Percentiles rank a stretch among this genome's conserved stretches.
Conservation (phyloP, 108 stramenopile species). For the Conticribra guillardii region DNA sequence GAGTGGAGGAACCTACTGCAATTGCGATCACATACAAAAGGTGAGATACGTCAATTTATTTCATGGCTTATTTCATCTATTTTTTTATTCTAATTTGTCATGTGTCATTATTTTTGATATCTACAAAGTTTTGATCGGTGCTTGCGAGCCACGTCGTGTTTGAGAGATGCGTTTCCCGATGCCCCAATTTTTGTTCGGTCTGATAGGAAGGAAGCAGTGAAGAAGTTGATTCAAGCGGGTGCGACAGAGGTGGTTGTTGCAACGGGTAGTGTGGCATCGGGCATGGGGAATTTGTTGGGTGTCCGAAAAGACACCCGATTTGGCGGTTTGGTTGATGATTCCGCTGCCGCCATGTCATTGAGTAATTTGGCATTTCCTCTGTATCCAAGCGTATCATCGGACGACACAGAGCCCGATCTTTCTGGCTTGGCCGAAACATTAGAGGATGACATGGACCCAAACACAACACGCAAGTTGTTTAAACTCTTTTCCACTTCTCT, state of each 20-base stretch:
- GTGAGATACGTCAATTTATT: no score
- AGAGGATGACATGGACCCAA: slow-evolving; percentile 39
- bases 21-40: slow-evolving; percentile 66
- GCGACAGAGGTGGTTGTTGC: slow-evolving; percentile 68
- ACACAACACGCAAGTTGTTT: slow-evolving; percentile 44
- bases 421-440: slow-evolving; percentile 37
- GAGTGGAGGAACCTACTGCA: slow-evolving; percentile 65
- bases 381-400: slow-evolving; percentile 28
- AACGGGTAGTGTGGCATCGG: slow-evolving; percentile 44
- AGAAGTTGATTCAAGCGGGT: slow-evolving; percentile 63
- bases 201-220: slow-evolving; percentile 24
- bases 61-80: no score
- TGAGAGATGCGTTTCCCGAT: slow-evolving; percentile 65
- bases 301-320: slow-evolving; percentile 34
- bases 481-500: slow-evolving; percentile 45
- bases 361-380: slow-evolving; percentile 33
- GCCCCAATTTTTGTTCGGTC: slow-evolving; percentile 72
- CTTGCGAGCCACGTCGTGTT: slow-evolving; percentile 52
- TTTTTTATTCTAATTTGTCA: no score
- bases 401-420: slow-evolving; percentile 11
- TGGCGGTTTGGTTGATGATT: slow-evolving; percentile 29
- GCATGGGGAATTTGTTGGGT: slow-evolving; percentile 39
- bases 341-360: slow-evolving; percentile 23
- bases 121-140: slow-evolving; percentile 46
- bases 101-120: no score